Conservation (phyloP, 192 early-diverging fungal genomes). For the Helicostylum pulchrum region DNA sequence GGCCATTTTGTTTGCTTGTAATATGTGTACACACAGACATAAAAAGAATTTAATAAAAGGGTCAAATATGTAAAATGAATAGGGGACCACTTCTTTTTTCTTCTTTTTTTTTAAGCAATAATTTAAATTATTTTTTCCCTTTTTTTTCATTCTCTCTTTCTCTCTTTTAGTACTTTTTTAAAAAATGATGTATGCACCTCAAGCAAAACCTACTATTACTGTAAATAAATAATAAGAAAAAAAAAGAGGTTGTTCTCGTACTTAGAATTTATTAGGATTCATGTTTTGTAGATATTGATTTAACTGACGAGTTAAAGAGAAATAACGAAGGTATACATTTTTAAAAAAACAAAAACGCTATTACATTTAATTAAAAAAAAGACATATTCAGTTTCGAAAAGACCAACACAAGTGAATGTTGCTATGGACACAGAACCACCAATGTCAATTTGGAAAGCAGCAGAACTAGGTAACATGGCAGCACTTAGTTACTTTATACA, state of each 20-base stretch:
- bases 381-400: neutral
- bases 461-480: constrained; percentile 23
- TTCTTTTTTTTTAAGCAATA: neutral
- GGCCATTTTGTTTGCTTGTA: neutral
- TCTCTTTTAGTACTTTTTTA: too few relatives aligned
- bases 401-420: neutral
- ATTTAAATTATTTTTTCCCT: neutral
- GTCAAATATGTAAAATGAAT: constrained; percentile 15
- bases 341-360: constrained; percentile 5
- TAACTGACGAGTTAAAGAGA: constrained; percentile 1
- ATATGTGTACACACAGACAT: neutral
- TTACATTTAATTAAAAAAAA: neutral
- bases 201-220: constrained; percentile 1
- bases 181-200: constrained; percentile 7
- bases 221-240: neutral
- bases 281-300: constrained; percentile 7
- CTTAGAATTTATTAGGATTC: constrained; percentile 4
- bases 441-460: constrained; percentile 25
- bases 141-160: neutral
- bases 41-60: constrained; percentile 8
- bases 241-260: neutral
- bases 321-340: constrained; percentile 1
- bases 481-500: constrained; percentile 28
- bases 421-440: constrained; percentile 1
- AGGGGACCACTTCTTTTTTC: neutral